A percentile compares a stretch with the other conserved stretches of the same genome.
Evolutionary conservation across 345 rosid species (phyloP).

Genomic region (Citrus medica): DNA sequence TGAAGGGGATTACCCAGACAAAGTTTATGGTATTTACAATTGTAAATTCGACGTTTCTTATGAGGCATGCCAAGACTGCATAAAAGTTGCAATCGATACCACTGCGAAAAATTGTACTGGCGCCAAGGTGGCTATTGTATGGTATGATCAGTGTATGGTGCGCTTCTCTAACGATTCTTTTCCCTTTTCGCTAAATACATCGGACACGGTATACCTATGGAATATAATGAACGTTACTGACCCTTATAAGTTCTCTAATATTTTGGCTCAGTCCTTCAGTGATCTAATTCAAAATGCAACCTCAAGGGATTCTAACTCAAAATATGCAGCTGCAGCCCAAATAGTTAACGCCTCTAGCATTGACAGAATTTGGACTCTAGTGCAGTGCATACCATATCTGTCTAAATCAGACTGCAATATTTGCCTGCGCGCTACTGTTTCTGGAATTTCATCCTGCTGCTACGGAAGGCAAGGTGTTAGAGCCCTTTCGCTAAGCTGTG

Average conservation of each 20-base stretch:
- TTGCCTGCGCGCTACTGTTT: not conserved
- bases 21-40: not conserved
- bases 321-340: not conserved
- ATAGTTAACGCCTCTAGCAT: not conserved
- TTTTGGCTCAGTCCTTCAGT: not conserved
- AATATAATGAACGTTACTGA: not conserved
- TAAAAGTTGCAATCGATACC: not conserved
- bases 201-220: rapidly evolving
- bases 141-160: slow-evolving; percentile 12
- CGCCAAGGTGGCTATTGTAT: not conserved
- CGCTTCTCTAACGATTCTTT: slow-evolving; percentile 24
- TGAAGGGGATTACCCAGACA: too few species aligned
- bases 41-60: not conserved
- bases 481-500: slow-evolving; percentile 14
- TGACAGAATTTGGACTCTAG: not conserved
- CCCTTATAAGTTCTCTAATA: not conserved
- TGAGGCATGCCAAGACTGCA: not conserved
- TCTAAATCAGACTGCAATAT: not conserved
- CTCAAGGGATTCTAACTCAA: not conserved
- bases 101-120: not conserved
- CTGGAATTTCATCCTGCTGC: not conserved
- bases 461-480: not conserved
- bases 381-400: not conserved
- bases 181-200: not conserved
- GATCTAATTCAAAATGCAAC: not conserved